phyloP scores from a whole-genome alignment of 495 filamentous ascomycete genomes.

The Penicillium maclennaniae region DNA sequence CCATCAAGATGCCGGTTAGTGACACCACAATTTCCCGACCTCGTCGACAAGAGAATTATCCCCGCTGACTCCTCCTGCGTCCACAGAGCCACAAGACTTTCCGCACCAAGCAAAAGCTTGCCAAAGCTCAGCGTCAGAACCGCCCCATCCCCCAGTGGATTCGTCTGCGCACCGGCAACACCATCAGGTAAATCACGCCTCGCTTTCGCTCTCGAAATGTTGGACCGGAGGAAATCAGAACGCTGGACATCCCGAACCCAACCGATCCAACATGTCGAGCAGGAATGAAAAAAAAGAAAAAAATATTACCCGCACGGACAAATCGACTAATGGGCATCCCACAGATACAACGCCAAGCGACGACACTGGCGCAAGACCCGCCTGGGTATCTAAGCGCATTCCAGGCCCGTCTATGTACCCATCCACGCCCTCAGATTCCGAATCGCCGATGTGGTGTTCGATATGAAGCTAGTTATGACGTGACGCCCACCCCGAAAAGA shows the following conservation, averaged over 20 bases:
- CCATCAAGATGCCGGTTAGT: constrained; percentile 82
- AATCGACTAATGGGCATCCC: constrained; percentile 13
- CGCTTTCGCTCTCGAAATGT: constrained; percentile 10
- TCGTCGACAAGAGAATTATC: constrained; percentile 11
- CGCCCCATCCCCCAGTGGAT: constrained; percentile 99
- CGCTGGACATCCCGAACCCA: not conserved
- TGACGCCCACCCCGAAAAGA: constrained; percentile 18
- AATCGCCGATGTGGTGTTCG: constrained; percentile 18
- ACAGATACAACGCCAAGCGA: constrained; percentile 98
- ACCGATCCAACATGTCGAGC: not conserved
- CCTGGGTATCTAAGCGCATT: constrained; percentile 79
- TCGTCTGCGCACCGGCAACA: constrained; percentile 94
- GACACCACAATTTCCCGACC: not conserved
- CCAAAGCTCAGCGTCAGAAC: constrained; percentile 99
- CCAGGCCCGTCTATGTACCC: constrained; percentile 11
- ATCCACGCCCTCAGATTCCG: constrained; percentile 11
- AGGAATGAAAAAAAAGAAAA: not conserved
- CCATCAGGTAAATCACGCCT: constrained; percentile 76
- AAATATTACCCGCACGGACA: not conserved
- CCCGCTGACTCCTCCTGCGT: constrained; percentile 9
- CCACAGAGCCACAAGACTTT: constrained; percentile 95
- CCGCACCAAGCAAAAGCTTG: constrained; percentile 99
- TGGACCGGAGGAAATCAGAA: not conserved
- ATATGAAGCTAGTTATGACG: constrained; percentile 17
- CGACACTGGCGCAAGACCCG: constrained; percentile 99